Conservation (phyloP, 1,139 yeast species). For the Geotrichum australiense region DNA sequence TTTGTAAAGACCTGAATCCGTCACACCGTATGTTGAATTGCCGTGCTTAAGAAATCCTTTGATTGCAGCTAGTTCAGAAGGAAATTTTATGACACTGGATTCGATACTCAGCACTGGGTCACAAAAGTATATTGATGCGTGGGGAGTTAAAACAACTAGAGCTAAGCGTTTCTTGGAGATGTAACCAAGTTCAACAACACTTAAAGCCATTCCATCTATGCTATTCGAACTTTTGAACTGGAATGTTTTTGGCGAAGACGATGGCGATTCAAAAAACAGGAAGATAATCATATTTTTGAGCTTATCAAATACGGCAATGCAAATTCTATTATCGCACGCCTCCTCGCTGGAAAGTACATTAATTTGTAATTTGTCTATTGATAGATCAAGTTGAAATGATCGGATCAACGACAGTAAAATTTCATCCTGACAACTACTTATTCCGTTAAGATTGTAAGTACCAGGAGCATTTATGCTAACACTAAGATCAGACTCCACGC, state of each 20-base stretch:
- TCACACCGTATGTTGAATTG: slow-evolving; percentile 9
- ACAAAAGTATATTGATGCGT: slow-evolving; percentile 38
- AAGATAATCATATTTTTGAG: slow-evolving; percentile 2
- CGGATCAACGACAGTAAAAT: slow-evolving; percentile 9
- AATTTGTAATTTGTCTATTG: slow-evolving; percentile 1
- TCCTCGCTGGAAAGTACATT: slow-evolving; percentile 1
- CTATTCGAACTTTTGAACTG: slow-evolving; percentile 7
- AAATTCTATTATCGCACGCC: no score
- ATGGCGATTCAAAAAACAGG: slow-evolving; percentile 8
- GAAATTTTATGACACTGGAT: slow-evolving; percentile 33
- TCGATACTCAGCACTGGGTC: slow-evolving; percentile 60
- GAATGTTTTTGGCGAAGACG: slow-evolving; percentile 1
- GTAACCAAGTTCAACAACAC: slow-evolving; percentile 2
- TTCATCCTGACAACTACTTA: slow-evolving; percentile 10
- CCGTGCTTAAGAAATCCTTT: slow-evolving; percentile 9
- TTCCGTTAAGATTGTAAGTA: slow-evolving; percentile 1
- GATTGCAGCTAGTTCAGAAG: slow-evolving; percentile 17
- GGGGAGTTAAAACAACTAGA: slow-evolving; percentile 3
- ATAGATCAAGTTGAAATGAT: slow-evolving; percentile 6
- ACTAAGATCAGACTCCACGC: slow-evolving; percentile 1
- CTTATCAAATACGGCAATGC: slow-evolving; percentile 1
- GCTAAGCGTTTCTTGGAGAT: slow-evolving; percentile 3
- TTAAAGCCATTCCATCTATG: slow-evolving; percentile 6
- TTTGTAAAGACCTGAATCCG: slow-evolving; percentile 10
- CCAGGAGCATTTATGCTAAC: slow-evolving; percentile 2